Base-by-base conservation (phyloP, 2,329 filamentous ascomycete species). In the Ceratocystis albifundus region DNA sequence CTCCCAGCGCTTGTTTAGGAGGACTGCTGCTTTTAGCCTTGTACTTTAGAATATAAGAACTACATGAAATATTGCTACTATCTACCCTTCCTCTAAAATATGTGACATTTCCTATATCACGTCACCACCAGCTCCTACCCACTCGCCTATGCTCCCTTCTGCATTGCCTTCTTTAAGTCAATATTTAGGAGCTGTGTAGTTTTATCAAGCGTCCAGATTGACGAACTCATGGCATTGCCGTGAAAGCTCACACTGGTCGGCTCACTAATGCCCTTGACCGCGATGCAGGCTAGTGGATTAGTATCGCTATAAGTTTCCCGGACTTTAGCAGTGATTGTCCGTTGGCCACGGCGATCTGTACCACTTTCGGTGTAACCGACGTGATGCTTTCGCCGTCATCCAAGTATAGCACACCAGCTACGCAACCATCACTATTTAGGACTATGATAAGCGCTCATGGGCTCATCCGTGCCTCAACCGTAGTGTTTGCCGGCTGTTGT, bases 371-470 rank as follows among this genome's bases (percentile, higher is more conserved):
- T 0, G 78, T 44, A 3, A 75, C 69, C 74, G 88, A 88, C 67
- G 82, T 76, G 62, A 92, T 71, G 30, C 81, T 85, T 67, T 85
- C 84, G 7, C 90, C 90, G 68, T 95, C 89, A 70, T 94, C 90
- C 4, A 94, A 76, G 73, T 92, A 94, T 66, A 94, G 77, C 64
- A 79, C 78, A 0, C 90, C 90, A 0, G 72, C 74, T 0, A 90
- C 90, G 5, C 76, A 82, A 2, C 86, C 88, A 64, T 87, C 77
- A 0, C 73, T 71, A 4, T 81, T 84, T 0, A 88, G 80, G 0
- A 89, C 86, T 57, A 95, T 80, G 45, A 93, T 71, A 63, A 95
- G 76, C 72, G 86, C 81, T 76, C 93, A 93, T 70, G 85, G 79
- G 70, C 88, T 78, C 70, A 82, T 79, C 53, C 87, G 80, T 46